These are phyloP conservation scores for Brassica carinata DNA, from an alignment of 345 rosid species.

Conservation along the genomic window DNA sequence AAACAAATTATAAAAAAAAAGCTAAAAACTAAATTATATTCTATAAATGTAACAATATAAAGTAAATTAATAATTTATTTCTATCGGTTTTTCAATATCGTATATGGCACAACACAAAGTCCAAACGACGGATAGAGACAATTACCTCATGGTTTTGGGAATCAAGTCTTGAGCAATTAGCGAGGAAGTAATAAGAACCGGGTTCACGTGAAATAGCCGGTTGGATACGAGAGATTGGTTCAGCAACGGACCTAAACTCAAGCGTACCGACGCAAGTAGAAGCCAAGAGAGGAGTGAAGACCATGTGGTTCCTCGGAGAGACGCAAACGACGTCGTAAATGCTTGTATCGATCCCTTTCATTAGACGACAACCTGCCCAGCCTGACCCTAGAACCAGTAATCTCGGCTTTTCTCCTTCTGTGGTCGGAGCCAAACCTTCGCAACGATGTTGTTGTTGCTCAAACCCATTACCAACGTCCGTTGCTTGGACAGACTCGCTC, in stretches of 20 bases:
- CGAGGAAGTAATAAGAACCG: conserved; percentile 79
- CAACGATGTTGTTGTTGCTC: background rate
- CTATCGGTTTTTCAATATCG: too few relatives aligned
- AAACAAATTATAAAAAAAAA: too few relatives aligned
- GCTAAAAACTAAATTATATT: too few relatives aligned
- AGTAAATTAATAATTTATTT: too few relatives aligned
- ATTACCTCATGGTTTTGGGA: conserved; percentile 70
- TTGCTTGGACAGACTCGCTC: conserved; percentile 23
- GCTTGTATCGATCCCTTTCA: conserved; percentile 79
- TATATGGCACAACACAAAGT: background rate
- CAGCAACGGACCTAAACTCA: conserved; percentile 89
- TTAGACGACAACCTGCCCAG: conserved; percentile 91
- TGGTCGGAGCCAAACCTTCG: conserved; percentile 68
- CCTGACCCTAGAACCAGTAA: conserved; percentile 86
- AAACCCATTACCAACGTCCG: conserved; percentile 36
- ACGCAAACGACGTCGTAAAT: conserved; percentile 89
- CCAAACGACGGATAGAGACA: background rate
- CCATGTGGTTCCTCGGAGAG: conserved; percentile 95
- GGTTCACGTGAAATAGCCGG: conserved; percentile 71
- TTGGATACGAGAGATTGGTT: conserved; percentile 82
- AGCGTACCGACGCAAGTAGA: conserved; percentile 97
- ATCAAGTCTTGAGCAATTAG: conserved; percentile 75
- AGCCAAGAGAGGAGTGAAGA: conserved; percentile 86
- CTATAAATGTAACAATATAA: too few relatives aligned
- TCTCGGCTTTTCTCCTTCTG: conserved; percentile 68